Evolutionary conservation across 2,329 filamentous ascomycete genomes (phyloP).

Genomic region (Hymenoscyphus scutula): DNA sequence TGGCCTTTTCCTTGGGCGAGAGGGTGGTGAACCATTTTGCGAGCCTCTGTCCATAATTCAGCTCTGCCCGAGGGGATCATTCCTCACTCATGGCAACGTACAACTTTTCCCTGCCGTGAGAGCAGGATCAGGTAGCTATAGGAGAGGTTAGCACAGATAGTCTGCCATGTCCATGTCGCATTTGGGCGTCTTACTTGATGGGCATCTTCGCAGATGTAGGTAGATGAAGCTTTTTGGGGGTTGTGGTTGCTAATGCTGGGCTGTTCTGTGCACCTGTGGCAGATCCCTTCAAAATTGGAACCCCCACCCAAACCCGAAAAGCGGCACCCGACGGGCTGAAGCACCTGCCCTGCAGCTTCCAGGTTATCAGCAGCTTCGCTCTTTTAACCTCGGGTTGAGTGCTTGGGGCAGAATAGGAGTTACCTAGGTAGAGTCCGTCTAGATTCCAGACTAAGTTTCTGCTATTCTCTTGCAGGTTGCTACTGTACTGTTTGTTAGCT

Average conservation of each 20-base stretch:
- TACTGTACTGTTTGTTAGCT: neutral
- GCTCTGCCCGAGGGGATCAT: conserved; percentile 6
- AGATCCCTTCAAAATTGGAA: neutral
- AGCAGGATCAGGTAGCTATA: conserved; percentile 93
- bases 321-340: neutral
- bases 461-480: no score
- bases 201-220: conserved; percentile 42
- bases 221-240: conserved; percentile 6
- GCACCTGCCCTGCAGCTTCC: no score
- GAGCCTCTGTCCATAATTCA: conserved; percentile 65
- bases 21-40: conserved; percentile 99
- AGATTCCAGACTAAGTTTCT: no score
- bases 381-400: neutral
- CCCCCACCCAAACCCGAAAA: conserved; percentile 6
- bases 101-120: conserved; percentile 98
- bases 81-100: conserved; percentile 51
- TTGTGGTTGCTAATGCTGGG: conserved; percentile 15
- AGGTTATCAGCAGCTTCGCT: no score
- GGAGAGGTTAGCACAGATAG: conserved; percentile 22
- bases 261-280: no score
- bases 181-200: conserved; percentile 46
- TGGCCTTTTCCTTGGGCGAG: conserved; percentile 97
- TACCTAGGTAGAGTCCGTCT: no score
- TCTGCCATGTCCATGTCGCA: neutral
- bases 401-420: neutral